phyloP scores from a whole-genome alignment of 768 basidiomycete species.

The Hemileccinum rubropunctum region DNA sequence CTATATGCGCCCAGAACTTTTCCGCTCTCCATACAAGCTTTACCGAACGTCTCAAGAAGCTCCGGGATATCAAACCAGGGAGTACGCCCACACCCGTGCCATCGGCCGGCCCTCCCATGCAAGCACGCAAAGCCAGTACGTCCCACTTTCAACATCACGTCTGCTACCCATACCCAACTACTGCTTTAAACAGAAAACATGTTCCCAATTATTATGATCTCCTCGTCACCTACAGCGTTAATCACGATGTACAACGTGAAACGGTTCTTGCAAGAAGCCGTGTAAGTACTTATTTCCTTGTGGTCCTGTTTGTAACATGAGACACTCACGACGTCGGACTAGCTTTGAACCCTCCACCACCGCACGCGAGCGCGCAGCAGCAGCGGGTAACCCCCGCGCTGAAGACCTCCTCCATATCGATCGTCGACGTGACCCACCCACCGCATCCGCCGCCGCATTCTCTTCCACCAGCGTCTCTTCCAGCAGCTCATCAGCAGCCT shows the following conservation, averaged over 20 bases:
- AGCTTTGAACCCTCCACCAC: slow-evolving; percentile 77
- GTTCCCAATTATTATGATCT: slow-evolving; percentile 96
- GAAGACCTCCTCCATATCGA: slow-evolving; percentile 90
- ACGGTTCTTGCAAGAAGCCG: slow-evolving; percentile 86
- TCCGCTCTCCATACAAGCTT: slow-evolving; percentile 61
- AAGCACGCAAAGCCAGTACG: slow-evolving; percentile 70
- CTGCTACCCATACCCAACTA: too few species aligned
- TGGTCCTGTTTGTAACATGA: too few species aligned
- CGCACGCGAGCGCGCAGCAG: slow-evolving; percentile 63
- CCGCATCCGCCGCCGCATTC: slow-evolving; percentile 21
- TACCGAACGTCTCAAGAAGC: slow-evolving; percentile 74
- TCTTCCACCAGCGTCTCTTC: slow-evolving; percentile 11
- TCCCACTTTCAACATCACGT: neutral
- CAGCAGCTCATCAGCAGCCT: neutral
- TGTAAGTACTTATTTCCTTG: slow-evolving; percentile 41
- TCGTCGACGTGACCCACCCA: slow-evolving; percentile 62
- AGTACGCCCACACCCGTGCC: slow-evolving; percentile 39
- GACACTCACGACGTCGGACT: neutral
- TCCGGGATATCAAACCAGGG: slow-evolving; percentile 63
- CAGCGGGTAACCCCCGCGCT: slow-evolving; percentile 68
- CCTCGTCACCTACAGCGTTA: slow-evolving; percentile 87
- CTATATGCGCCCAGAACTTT: slow-evolving; percentile 66
- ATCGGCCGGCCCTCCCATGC: slow-evolving; percentile 37
- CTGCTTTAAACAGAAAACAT: slow-evolving; percentile 49
- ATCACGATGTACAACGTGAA: slow-evolving; percentile 99